Evolutionary conservation across 2,329 filamentous ascomycete species (phyloP), one percentile per base, ranked within the genome.

Genomic region (Polytolypa hystricis): DNA sequence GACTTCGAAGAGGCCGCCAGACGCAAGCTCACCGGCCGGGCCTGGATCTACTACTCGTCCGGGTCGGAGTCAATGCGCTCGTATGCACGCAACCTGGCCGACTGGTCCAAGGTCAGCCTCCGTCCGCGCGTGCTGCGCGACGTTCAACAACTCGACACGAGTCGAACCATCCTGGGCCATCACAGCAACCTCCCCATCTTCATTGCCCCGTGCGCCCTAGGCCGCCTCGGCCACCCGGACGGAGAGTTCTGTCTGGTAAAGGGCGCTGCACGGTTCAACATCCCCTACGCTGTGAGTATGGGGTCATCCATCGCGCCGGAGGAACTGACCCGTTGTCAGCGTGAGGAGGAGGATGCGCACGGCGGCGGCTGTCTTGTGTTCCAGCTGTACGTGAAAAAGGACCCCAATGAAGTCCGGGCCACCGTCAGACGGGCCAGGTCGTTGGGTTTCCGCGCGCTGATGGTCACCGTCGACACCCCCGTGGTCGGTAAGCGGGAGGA

Each of bases 1-100:
- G 65, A 67, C 45, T 66, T 68, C 39, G 61, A 66, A 42, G 46
- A 55, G 3, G 56, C 61, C 6, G 64, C 64, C 4, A 77, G 78
- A 52, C 67, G 74, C 21, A 74, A 85, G 38, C 91, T 93, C 84
- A 91, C 86, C 70, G 86, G 81, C 65, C 79, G 77, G 5, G 85
- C 86, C 1, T 95, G 86, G 86, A 85, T 81, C 12, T 95, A 94
- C 64, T 66, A 66, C 45, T 63, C 57, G 6, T 60, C 56, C 1
- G 65, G 63, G 5, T 62, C 64, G 2, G 67, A 63, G 1, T 60
- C 66, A 37, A 57, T 56, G 16, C 48, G 63, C 18, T 66, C 65
- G 1, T 48, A 55, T 28, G 52, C 58, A 18, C 49, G 53, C 11
- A 68, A 68, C 41, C 52, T 48, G 30, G 46, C 50, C 4, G 53